Evolutionary conservation across 306 rosid genomes (phyloP), one percentile per base, ranked within the genome.

Genomic region (Corylus avellana): DNA sequence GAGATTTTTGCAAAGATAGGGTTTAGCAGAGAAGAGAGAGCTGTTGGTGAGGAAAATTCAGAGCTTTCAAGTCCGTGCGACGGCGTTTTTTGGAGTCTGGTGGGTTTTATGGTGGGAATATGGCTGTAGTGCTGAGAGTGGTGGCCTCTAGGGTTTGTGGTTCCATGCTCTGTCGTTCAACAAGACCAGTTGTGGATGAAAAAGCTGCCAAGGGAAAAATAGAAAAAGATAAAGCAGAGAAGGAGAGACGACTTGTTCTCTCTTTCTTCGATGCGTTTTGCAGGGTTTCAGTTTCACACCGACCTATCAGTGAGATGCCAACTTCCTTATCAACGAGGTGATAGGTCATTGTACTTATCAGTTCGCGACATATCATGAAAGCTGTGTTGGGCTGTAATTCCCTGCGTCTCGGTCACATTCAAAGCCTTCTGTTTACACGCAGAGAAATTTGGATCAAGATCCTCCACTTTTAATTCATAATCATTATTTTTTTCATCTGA

Each of bases 211-310:
- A 51, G 46, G 16, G 37, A 75, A 51, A 47, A n/a, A 39, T 11
- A 4, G 11, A 29, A 29, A 74, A 55, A 47, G 59, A 74, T 46
- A 75, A 51, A 54, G 89, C 89, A 70, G 80, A 80, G 79, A 83
- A 78, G 79, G 42, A 39, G 72, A 85, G 79, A 76, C 12, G 85
- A 84, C 88, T 82, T 17, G 85, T 89, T 85, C 91, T 89, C 96
- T 88, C 94, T 84, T 79, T 88, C 89, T 90, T 87, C 92, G 91
- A 94, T 88, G 96, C 97, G 79, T 77, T 64, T 87, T 86, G 81
- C 87, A 83, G 89, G 72, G 80, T 82, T 58, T 22, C 87, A 64
- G 71, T 64, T 86, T 82, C 84, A 87, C 77, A 92, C 96, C 74
- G 87, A 83, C 92, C 81, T 74, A 84, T 89, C 92, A 79, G 89